Evolutionary conservation across 2,329 filamentous ascomycete genomes (phyloP), one percentile per base, ranked within the genome.

Genomic region (Acrodontium crateriforme): DNA sequence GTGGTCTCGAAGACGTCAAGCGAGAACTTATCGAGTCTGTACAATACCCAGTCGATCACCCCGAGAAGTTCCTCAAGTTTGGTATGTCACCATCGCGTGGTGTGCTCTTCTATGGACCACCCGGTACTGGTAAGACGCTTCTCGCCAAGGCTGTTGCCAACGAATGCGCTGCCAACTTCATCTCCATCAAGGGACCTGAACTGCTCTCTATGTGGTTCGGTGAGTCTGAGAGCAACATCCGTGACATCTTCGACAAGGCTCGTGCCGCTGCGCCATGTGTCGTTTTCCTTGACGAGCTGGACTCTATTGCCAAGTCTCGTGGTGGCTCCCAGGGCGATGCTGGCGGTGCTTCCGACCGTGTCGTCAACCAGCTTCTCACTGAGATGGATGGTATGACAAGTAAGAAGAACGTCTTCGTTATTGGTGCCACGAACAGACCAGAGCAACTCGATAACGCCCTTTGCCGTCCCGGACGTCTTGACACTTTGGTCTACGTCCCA

Each of bases 371-470:
- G 69, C 84, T 98, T 55, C 67, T 98, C 53, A 98, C 89, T 44
- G 83, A 95, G 73, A 94, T 95, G 87, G 87, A 95, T 46, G 87
- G 87, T 49, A 95, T 95, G 87, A 95, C 87, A 24, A 94, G 87
- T 20, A 98, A 98, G 81, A 98, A 98, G 80, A 98, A 98, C 57
- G 89, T 98, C 41, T 98, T 98, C 62, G 89, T 98, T 42, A 98
- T 98, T 48, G 89, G 89, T 57, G 89, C 89, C 24, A 98, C 89
- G 60, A 98, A 98, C 69, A 74, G 89, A 66, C 89, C 89, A 23
- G 89, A 98, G 67, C 89, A 95, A 67, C 80, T 98, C 35, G 89
- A 98, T 59, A 89, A 89, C 55, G 89, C 89, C 46, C 72, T 98
- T 47, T 94, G 87, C 72, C 85, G 89, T 71, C 89, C 89, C 32